Evolutionary conservation across 352 stramenopile species (phyloP).

Genomic region (Phytopythium oedochilum): DNA sequence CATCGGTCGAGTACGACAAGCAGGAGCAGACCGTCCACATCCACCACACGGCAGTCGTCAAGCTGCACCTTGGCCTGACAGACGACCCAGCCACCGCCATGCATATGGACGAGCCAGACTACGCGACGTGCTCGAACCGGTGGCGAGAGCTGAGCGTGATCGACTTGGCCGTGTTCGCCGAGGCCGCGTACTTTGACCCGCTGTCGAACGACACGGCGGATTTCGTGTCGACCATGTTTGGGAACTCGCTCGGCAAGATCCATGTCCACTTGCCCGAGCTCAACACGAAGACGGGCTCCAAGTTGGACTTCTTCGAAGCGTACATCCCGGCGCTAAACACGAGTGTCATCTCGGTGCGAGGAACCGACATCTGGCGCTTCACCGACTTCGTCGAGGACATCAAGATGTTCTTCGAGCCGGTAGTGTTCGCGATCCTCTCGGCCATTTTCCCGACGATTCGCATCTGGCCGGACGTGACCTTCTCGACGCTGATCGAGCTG

Average conservation of each 20-base stretch:
- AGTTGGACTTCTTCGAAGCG: conserved; percentile 83
- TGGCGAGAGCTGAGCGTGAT: conserved; percentile 75
- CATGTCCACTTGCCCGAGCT: conserved; percentile 58
- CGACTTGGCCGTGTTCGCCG: conserved; percentile 80
- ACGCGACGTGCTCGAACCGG: conserved; percentile 70
- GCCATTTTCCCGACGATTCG: conserved; percentile 88
- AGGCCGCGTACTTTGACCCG: conserved; percentile 87
- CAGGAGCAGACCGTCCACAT: conserved; percentile 62
- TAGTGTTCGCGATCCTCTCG: conserved; percentile 87
- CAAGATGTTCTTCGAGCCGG: conserved; percentile 90
- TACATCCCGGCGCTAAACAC: conserved; percentile 76
- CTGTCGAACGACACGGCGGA: conserved; percentile 63
- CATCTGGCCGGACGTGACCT: conserved; percentile 89
- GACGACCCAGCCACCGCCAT: conserved; percentile 38
- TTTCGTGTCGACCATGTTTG: conserved; percentile 73
- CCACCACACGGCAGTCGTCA: conserved; percentile 83
- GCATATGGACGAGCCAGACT: conserved; percentile 39
- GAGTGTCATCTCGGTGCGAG: conserved; percentile 83
- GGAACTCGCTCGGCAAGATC: conserved; percentile 29
- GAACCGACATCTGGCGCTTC: conserved; percentile 88
- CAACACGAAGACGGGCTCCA: conserved; percentile 80
- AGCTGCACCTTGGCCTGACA: conserved; percentile 68
- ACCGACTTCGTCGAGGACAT: conserved; percentile 90
- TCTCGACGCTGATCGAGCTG: conserved; percentile 82
- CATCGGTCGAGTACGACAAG: conserved; percentile 56